A percentile compares a stretch with the other conserved stretches of the same genome.
Conservation (phyloP, 2,329 filamentous ascomycete species). For the Diaporthe batatas region DNA sequence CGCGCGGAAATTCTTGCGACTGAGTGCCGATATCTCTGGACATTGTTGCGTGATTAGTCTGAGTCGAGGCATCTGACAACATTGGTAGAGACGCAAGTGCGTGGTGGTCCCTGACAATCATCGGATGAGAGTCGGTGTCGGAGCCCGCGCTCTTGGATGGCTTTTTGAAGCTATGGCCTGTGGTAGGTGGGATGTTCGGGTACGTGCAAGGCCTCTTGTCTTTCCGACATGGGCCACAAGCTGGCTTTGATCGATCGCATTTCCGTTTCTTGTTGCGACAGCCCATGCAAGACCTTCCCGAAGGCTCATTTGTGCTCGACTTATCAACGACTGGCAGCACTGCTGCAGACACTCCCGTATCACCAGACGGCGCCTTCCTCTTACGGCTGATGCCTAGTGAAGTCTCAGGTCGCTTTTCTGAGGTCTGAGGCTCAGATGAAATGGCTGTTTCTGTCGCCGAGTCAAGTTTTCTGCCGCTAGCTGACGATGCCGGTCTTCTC, state of each 20-base stretch:
- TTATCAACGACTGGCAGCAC: no score
- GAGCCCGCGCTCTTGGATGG: not conserved
- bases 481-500: not conserved
- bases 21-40: not conserved
- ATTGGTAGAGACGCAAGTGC: no score
- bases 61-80: not conserved
- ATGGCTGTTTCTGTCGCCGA: not conserved
- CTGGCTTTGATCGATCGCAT: constrained; percentile 26
- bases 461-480: not conserved
- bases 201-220: constrained; percentile 16
- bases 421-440: not conserved
- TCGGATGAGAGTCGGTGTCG: not conserved
- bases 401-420: not conserved
- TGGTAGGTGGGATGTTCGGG: not conserved
- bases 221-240: constrained; percentile 26
- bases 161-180: not conserved
- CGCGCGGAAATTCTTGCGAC: not conserved
- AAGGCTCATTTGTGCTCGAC: not conserved
- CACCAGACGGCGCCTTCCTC: not conserved
- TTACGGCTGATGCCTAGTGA: not conserved
- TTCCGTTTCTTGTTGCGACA: constrained; percentile 26
- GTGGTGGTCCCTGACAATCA: not conserved
- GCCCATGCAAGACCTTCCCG: constrained; percentile 7
- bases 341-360: not conserved
- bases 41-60: not conserved